Percentiles rank a stretch among this genome's conserved stretches.
Evolutionary conservation across 2,329 filamentous ascomycete genomes (phyloP).

Genomic region (Hypomyces perniciosus): DNA sequence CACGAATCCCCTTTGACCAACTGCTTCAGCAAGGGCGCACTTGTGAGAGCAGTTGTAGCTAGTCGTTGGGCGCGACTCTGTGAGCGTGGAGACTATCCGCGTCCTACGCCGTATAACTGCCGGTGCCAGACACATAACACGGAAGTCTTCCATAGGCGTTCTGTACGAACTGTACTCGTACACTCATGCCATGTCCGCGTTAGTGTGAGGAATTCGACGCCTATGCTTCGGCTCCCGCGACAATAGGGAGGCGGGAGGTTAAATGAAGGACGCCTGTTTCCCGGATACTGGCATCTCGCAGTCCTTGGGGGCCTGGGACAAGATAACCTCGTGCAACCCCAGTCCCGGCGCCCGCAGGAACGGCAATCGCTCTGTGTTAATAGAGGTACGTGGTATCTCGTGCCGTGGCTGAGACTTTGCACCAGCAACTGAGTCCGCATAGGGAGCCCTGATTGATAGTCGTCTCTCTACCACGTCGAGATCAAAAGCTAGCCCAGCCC

Average conservation of each 20-base stretch:
- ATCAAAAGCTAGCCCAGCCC: neutral
- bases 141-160: neutral
- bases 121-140: no score
- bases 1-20: no score
- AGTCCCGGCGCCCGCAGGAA: neutral
- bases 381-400: no score
- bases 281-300: constrained; percentile 1
- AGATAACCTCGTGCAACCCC: constrained; percentile 7
- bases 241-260: neutral
- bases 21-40: no score
- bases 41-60: no score
- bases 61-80: no score
- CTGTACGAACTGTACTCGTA: no score
- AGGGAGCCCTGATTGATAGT: neutral
- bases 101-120: no score
- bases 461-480: neutral
- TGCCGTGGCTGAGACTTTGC: constrained; percentile 4
- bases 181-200: no score
- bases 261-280: constrained; percentile 4
- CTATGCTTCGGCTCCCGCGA: neutral
- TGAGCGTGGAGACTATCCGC: no score
- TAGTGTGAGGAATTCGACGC: no score
- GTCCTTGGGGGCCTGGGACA: constrained; percentile 1
- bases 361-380: no score
- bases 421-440: constrained; percentile 3